Base-by-base conservation (phyloP, 495 filamentous ascomycete species). In the Penicillium chermesinum region DNA sequence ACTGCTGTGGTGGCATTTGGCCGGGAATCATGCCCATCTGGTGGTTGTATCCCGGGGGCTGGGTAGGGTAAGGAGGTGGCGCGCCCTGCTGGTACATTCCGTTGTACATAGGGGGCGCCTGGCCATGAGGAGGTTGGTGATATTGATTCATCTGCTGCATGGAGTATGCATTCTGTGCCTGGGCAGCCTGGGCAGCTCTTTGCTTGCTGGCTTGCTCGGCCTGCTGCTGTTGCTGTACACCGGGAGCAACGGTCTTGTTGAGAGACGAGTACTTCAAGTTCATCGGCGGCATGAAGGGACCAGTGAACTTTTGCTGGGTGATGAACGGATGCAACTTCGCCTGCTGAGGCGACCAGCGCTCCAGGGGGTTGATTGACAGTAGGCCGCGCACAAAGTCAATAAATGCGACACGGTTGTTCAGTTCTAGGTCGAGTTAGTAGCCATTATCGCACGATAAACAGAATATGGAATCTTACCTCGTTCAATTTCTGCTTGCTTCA, bases 311-410 rank as follows among this genome's bases (percentile, higher is more conserved):
- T 53, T 93, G 86, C 57, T 99, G 94, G 0, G 94, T 99, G 58
- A 99, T 99, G 73, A 99, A 99, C 3, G 94, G 94, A 58, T 99
- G 94, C 57, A 96, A 65, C 59, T 96, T 96, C 22, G 94, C 94
- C 64, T 99, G 94, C 58, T 96, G 91, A 9, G 94, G 94, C 13
- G 94, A 95, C 94, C 94, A 99, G 50, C 94, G 76, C 62, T 99
- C 94, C 19, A 99, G 77, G 1, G 94, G 94, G 61, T 95, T 97
- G 66, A 96, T 95, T 30, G 87, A 91, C 42, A 99, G 69, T 25
- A 99, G 66, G 8, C 94, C 94, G 53, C 91, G 85, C n/a, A 96
- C 93, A 51, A 99, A 99, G 64, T 99, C 94, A 57, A 97, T 99
- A 59, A 99, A 99, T n/a, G 94, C 88, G 44, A 91, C 80, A 41